Conservation (phyloP, 495 filamentous ascomycete genomes). For the Hypoxylon cercidicola region DNA sequence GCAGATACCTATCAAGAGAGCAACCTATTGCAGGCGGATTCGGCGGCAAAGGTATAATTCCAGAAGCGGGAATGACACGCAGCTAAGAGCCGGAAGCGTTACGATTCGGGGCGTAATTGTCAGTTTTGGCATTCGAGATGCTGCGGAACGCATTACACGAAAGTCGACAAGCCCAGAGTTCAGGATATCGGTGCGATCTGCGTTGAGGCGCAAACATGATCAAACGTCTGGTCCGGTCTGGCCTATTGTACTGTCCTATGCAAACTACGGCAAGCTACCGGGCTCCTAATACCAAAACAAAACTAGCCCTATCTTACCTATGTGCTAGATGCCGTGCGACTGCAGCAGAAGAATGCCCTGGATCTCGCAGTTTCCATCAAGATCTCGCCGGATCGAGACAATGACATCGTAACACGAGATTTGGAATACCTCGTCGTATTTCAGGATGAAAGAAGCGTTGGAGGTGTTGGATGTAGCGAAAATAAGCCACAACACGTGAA, state of each 20-base stretch:
- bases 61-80: neutral
- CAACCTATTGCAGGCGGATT: too few species aligned
- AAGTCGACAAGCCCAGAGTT: neutral
- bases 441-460: slow-evolving; percentile 1
- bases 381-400: slow-evolving; percentile 6
- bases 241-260: neutral
- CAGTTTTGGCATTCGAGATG: slow-evolving; percentile 18
- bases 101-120: slow-evolving; percentile 7
- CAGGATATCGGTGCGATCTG: too few species aligned
- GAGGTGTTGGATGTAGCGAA: slow-evolving; percentile 19
- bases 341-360: neutral
- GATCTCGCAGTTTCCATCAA: slow-evolving; percentile 10
- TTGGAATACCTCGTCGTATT: neutral
- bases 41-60: neutral
- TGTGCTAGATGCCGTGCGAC: slow-evolving; percentile 8
- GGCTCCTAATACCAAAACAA: neutral
- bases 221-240: slow-evolving; percentile 5
- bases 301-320: slow-evolving; percentile 1
- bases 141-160: neutral
- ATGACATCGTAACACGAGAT: slow-evolving; percentile 10
- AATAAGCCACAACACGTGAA: slow-evolving; percentile 36
- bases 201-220: slow-evolving; percentile 13
- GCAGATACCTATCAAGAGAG: too few species aligned
- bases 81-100: neutral
- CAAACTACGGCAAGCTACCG: neutral